Evolutionary conservation across 495 filamentous ascomycete genomes (phyloP), one percentile per base, ranked within the genome.

Genomic region (Tirmania nivea): DNA sequence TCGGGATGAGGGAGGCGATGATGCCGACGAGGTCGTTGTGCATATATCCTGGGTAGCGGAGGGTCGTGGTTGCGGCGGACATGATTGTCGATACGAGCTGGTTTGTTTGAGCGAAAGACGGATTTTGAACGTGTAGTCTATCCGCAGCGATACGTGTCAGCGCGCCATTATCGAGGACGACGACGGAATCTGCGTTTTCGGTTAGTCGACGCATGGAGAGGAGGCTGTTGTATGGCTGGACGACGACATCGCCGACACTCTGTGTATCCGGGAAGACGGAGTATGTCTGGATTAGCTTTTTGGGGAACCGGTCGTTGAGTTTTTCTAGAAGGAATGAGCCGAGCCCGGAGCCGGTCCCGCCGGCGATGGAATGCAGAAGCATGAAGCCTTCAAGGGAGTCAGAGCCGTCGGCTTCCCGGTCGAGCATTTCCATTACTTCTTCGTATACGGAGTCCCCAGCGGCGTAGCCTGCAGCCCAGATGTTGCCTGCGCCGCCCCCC

Each of bases 371-470:
- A 65, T 97, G 90, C 50, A 97, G 74, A 59, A 97, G 76, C 89
- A 96, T 96, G 69, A 97, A 97, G 12, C 89, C 90, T 78, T 97
- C 90, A 20, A 97, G 71, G 36, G 87, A 94, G 65, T 97, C 90
- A 69, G 88, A 95, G 19, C 90, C 90, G 67, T 97, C 90, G 16
- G 90, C 90, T 67, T 97, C 90, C 54, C 90, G 82, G 67, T 97
- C 92, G 60, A 97, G 95, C 88, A 97, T 97, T 66, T 97, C 90
- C 73, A 96, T 84, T 53, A 97, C 84, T 66, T 96, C 90, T 63
- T 97, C 90, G 58, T 94, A 84, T 17, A 97, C 86, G 34, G 71
- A 71, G 65, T 94, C 87, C 56, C 87, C 90, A n/a, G 81, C 81
- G 47, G 86, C 77, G 69, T 96, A 96, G 16, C 90, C 90, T 58